Evolutionary conservation across 2,329 filamentous ascomycete species (phyloP).

Genomic region (Verticillium zaregamsianum): DNA sequence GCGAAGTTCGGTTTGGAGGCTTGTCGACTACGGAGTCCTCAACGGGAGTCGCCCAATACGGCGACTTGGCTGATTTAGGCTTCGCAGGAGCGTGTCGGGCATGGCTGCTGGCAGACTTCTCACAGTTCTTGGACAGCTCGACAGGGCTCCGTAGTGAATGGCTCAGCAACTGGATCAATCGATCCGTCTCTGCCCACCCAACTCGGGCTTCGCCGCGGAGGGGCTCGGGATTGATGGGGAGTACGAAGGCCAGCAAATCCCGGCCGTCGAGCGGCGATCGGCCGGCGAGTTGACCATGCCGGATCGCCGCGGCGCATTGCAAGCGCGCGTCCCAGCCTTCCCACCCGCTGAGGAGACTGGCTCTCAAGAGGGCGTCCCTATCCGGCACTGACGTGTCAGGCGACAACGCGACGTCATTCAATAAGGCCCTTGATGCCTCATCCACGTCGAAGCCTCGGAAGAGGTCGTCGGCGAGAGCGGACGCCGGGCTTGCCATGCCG

Average conservation of each 20-base stretch:
- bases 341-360: constrained; percentile 26
- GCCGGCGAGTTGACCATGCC: constrained; percentile 8
- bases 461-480: constrained; percentile 6
- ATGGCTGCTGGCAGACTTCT: neutral
- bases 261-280: constrained; percentile 21
- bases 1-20: neutral
- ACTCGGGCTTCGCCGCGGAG: neutral
- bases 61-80: neutral
- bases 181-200: constrained; percentile 30
- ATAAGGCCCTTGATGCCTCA: constrained; percentile 23
- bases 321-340: constrained; percentile 29
- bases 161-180: constrained; percentile 9
- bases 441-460: constrained; percentile 26
- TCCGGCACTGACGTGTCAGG: constrained; percentile 19
- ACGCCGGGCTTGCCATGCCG: constrained; percentile 6
- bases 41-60: neutral
- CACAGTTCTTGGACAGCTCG: neutral
- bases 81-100: neutral
- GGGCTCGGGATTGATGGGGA: constrained; percentile 6
- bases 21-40: neutral
- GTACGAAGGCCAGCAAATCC: constrained; percentile 28
- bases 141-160: neutral
- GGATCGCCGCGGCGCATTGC: constrained; percentile 27
- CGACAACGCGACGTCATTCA: constrained; percentile 24
- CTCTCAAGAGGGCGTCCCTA: constrained; percentile 19